Conservation (phyloP, 306 rosid genomes). For the Casuarina glauca region DNA sequence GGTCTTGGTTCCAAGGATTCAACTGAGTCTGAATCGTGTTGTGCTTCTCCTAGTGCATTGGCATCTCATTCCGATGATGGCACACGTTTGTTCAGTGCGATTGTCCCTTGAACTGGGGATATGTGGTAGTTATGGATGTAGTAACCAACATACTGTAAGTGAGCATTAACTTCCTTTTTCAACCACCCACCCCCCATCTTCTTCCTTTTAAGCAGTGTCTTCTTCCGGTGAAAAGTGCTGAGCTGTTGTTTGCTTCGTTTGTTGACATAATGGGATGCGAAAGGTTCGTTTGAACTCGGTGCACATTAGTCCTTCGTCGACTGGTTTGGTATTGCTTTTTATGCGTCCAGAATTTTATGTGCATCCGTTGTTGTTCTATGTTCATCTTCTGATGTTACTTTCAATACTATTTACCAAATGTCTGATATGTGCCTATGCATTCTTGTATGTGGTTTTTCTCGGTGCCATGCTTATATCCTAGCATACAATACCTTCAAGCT, state of each 20-base stretch:
- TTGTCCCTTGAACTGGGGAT: slow-evolving; percentile 53
- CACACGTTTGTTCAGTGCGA: slow-evolving; percentile 53
- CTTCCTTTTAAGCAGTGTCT: neutral
- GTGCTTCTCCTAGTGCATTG: slow-evolving; percentile 29
- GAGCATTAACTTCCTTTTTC: slow-evolving; percentile 7
- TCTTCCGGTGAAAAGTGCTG: slow-evolving; percentile 5
- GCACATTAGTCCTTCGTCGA: slow-evolving; percentile 55
- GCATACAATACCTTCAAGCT: neutral
- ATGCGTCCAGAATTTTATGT: slow-evolving; percentile 11
- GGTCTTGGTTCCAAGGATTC: slow-evolving; percentile 24
- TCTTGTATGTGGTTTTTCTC: neutral
- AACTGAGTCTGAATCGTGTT: slow-evolving; percentile 11
- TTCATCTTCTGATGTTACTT: slow-evolving; percentile 2
- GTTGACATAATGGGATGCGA: slow-evolving; percentile 47
- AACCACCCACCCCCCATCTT: neutral
- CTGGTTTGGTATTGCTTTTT: slow-evolving; percentile 62
- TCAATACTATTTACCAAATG: neutral
- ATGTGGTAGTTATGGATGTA: slow-evolving; percentile 33
- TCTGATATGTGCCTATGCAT: slow-evolving; percentile 8
- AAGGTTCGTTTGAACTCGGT: slow-evolving; percentile 56
- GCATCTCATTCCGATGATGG: slow-evolving; percentile 49
- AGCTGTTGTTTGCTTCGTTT: slow-evolving; percentile 20
- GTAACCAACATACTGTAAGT: slow-evolving; percentile 55
- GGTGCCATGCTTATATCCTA: slow-evolving; percentile 6
- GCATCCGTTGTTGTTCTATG: neutral